Percentiles rank a stretch among this genome's conserved stretches.
These are phyloP conservation scores for Lepiota brunneoincarnata DNA, from an alignment of 768 basidiomycete genomes.

Conservation along the genomic window DNA sequence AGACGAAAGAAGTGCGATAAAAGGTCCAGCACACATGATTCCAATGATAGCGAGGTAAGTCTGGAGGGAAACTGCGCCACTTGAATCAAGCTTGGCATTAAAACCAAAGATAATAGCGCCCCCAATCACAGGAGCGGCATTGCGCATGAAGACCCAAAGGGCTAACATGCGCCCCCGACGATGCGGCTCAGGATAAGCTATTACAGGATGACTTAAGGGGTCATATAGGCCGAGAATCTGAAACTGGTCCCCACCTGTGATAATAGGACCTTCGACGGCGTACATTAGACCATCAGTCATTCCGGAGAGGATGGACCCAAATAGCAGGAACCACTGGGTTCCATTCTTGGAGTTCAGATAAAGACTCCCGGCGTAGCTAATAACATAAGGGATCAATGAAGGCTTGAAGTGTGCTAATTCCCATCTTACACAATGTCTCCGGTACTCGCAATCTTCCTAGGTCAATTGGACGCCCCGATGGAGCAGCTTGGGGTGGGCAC, in stretches of 20 bases:
- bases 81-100: constrained; percentile 24
- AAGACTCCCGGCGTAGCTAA: constrained; percentile 29
- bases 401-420: background rate
- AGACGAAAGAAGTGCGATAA: constrained; percentile 26
- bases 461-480: background rate
- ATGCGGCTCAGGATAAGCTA: constrained; percentile 30
- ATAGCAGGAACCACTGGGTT: constrained; percentile 33
- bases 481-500: background rate
- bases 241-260: constrained; percentile 21
- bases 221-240: background rate
- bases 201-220: background rate
- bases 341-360: constrained; percentile 33
- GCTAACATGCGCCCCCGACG: constrained; percentile 31
- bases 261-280: constrained; percentile 30
- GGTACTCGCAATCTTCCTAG: constrained; percentile 24
- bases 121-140: constrained; percentile 29
- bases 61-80: constrained; percentile 27
- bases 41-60: constrained; percentile 32
- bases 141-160: constrained; percentile 32
- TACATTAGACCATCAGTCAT: constrained; percentile 31
- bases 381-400: background rate
- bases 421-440: constrained; percentile 27
- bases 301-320: constrained; percentile 29
- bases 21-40: constrained; percentile 34
- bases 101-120: constrained; percentile 32